Evolutionary conservation across 148 eudicot genomes (phyloP).

Genomic region (Diospyros lotus): DNA sequence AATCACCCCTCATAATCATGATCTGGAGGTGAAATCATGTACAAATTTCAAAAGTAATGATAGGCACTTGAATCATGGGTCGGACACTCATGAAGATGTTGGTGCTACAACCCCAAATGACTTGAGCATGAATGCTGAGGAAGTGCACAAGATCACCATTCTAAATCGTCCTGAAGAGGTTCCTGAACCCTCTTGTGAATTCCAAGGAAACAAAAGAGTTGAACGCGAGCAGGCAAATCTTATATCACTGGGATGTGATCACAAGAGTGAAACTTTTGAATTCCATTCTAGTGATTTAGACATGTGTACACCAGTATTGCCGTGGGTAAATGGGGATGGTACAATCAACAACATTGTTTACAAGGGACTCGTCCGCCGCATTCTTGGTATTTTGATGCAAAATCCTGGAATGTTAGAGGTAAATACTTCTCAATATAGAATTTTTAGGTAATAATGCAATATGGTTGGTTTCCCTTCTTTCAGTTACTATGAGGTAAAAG

Average conservation of each 20-base stretch:
- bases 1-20: constrained; percentile 31
- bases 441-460: constrained; percentile 2
- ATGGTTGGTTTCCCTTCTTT: background rate
- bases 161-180: constrained; percentile 59
- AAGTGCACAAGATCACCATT: constrained; percentile 66
- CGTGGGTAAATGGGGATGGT: constrained; percentile 97
- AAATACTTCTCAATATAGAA: background rate
- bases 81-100: constrained; percentile 21
- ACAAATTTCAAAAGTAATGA: constrained; percentile 18
- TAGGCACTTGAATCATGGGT: constrained; percentile 19
- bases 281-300: constrained; percentile 24
- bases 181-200: constrained; percentile 30
- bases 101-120: constrained; percentile 10
- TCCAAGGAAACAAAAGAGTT: constrained; percentile 17
- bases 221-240: constrained; percentile 26
- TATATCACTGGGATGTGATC: constrained; percentile 20
- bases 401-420: constrained; percentile 91
- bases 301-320: constrained; percentile 60
- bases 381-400: constrained; percentile 82
- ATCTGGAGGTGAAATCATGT: constrained; percentile 25
- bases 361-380: constrained; percentile 77
- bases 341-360: constrained; percentile 63
- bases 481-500: background rate
- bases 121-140: constrained; percentile 25
- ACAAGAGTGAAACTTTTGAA: constrained; percentile 25